A percentile compares a stretch with the other conserved stretches of the same genome.
Evolutionary conservation across 2,329 filamentous ascomycete genomes (phyloP).

Genomic region (Rachicladosporium sp.): DNA sequence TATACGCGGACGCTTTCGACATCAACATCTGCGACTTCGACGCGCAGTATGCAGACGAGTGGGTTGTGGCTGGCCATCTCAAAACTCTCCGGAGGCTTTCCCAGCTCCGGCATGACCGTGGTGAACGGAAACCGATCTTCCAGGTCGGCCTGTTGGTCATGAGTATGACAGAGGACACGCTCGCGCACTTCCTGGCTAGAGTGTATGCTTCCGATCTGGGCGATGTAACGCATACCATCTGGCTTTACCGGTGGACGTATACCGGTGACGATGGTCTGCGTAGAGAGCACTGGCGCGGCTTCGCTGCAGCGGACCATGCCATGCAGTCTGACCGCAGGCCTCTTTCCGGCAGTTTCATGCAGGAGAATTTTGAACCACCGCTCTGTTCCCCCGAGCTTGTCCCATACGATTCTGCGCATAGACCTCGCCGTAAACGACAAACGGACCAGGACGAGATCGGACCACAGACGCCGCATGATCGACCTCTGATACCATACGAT

Average conservation of each 20-base stretch:
- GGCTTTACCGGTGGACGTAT: slow-evolving; percentile 6
- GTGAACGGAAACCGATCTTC: slow-evolving; percentile 1
- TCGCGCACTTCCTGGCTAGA: slow-evolving; percentile 4
- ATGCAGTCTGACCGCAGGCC: background rate
- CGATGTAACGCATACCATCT: slow-evolving; percentile 6
- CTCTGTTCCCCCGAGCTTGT: background rate
- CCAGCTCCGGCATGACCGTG: no score
- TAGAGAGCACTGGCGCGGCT: slow-evolving; percentile 6
- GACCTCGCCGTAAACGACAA: background rate
- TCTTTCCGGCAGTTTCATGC: background rate
- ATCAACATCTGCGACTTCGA: no score
- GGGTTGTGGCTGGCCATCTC: no score
- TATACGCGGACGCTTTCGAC: no score
- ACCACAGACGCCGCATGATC: background rate
- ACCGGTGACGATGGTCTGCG: slow-evolving; percentile 1
- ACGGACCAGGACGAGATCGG: background rate
- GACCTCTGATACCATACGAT: background rate
- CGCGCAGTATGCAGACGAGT: no score
- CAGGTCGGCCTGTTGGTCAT: slow-evolving; percentile 5
- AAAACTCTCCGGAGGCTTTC: no score
- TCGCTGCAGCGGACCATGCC: background rate
- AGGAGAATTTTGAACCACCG: no score
- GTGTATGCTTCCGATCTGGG: background rate
- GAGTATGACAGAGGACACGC: background rate
- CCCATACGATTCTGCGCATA: background rate